phyloP scores from a whole-genome alignment of 2,329 filamentous ascomycete genomes.

The Gremmenia infestans region DNA sequence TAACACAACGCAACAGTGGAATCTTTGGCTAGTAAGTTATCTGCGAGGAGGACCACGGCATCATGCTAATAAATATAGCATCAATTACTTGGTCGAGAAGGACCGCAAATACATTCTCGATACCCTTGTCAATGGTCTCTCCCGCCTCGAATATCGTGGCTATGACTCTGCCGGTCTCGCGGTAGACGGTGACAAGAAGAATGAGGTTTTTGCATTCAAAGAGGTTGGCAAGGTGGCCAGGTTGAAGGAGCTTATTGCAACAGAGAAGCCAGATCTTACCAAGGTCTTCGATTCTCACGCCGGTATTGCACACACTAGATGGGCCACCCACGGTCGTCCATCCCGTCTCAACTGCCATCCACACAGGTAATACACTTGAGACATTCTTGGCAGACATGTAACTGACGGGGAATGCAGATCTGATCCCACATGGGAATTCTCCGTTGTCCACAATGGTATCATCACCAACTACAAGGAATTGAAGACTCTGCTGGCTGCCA shows the following conservation, averaged over 20 bases:
- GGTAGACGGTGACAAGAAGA: constrained; percentile 97
- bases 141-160: constrained; percentile 94
- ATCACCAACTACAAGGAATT: constrained; percentile 99
- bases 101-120: constrained; percentile 94
- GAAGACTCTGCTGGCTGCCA: constrained; percentile 84
- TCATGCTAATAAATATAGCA: constrained; percentile 3
- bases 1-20: constrained; percentile 9
- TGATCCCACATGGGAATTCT: constrained; percentile 92
- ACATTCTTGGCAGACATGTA: background rate
- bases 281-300: constrained; percentile 98
- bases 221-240: constrained; percentile 99
- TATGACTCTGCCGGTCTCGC: constrained; percentile 97
- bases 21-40: constrained; percentile 13
- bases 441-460: constrained; percentile 98
- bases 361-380: constrained; percentile 65
- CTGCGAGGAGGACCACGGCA: background rate
- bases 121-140: constrained; percentile 92
- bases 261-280: constrained; percentile 75
- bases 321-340: constrained; percentile 95
- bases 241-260: constrained; percentile 86
- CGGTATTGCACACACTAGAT: constrained; percentile 97
- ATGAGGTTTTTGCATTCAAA: constrained; percentile 95
- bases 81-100: constrained; percentile 97
- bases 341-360: constrained; percentile 97
- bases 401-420: constrained; percentile 53